Conservation (phyloP, 176 grass and related monocot genomes). For the Sorghum bicolor region DNA sequence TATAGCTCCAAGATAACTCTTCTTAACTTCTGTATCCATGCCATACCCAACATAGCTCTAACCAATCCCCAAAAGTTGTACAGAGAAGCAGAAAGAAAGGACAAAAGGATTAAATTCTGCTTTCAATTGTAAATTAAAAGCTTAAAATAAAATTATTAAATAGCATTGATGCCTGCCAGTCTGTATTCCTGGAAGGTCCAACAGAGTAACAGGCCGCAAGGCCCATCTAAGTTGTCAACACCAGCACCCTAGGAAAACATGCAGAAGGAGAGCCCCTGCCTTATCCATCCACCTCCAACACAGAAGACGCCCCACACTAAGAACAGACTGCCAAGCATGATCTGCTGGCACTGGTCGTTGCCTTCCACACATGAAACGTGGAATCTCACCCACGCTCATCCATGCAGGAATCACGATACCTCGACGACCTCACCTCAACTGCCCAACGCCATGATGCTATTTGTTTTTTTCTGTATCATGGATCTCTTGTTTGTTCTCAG, state of each 20-base stretch:
- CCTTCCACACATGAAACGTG: no score
- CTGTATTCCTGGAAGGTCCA: not conserved
- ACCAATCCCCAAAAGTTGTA: not conserved
- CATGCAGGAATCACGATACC: no score
- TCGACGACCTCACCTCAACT: no score
- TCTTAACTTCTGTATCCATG: not conserved
- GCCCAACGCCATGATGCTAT: no score
- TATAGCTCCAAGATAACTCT: conserved; percentile 4
- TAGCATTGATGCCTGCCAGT: conserved; percentile 13
- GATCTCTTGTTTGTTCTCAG: no score
- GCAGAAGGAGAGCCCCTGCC: not conserved
- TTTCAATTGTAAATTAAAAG: conserved; percentile 6
- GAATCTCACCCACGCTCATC: no score
- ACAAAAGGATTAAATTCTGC: not conserved
- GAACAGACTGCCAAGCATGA: no score
- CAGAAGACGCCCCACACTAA: not conserved
- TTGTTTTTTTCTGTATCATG: no score
- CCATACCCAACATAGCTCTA: not conserved
- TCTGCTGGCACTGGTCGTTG: no score
- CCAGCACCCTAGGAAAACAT: not conserved
- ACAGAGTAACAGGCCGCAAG: not conserved
- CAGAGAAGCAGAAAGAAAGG: not conserved
- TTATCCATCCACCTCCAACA: not conserved
- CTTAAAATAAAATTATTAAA: not conserved
- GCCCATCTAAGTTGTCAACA: not conserved